Evolutionary conservation across 1,284 basidiomycete species (phyloP).

Genomic region (Paramarasmius palmivorus): DNA sequence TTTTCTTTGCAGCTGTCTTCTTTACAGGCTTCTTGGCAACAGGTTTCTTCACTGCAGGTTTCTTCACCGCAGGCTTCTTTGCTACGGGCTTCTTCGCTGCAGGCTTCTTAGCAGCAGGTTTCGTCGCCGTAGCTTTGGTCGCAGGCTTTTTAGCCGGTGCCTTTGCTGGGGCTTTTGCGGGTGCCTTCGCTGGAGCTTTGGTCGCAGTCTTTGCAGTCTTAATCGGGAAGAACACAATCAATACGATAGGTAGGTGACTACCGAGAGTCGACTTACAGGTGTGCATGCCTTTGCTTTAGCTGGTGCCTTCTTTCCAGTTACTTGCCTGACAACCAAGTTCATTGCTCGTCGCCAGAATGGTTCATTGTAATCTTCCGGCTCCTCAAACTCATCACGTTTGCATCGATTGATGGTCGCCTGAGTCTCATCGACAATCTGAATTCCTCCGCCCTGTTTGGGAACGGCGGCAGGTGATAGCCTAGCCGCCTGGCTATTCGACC

Average conservation of each 20-base stretch:
- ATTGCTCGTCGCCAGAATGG: not conserved
- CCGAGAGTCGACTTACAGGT: not conserved
- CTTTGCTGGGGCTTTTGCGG: not conserved
- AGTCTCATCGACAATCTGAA: not conserved
- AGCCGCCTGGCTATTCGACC: not conserved
- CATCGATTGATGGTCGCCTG: not conserved
- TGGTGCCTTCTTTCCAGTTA: not conserved
- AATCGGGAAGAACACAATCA: not conserved
- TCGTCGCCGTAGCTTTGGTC: not conserved
- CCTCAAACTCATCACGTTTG: too few species aligned
- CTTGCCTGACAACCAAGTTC: not conserved
- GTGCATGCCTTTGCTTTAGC: not conserved
- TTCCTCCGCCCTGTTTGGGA: not conserved
- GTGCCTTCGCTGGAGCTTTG: not conserved
- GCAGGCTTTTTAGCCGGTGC: not conserved
- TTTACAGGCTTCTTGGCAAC: not conserved
- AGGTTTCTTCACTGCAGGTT: too few species aligned
- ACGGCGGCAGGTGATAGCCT: not conserved
- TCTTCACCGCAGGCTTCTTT: not conserved
- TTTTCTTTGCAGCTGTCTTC: too few species aligned
- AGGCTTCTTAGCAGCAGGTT: not conserved
- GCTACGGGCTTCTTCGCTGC: not conserved
- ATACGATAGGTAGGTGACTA: not conserved
- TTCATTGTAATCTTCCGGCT: too few species aligned
- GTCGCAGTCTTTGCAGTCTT: not conserved